phyloP scores from a whole-genome alignment of 257 asterid species.

The Solanum pimpinellifolium region DNA sequence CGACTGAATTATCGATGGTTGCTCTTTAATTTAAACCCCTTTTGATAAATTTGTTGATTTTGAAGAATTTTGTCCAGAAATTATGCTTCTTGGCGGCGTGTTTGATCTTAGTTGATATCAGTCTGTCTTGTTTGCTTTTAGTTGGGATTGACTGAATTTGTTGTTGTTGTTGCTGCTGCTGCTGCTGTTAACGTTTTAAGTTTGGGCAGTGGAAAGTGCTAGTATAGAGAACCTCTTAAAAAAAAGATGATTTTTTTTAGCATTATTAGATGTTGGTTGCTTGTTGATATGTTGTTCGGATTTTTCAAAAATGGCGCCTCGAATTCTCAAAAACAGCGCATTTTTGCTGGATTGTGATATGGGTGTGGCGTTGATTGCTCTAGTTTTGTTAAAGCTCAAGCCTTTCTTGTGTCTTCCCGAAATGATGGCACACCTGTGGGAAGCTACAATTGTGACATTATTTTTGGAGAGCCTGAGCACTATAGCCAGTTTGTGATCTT shows the following conservation, averaged over 20 bases:
- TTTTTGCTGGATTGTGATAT: background rate
- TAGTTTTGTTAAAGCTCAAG: background rate
- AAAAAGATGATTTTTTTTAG: background rate
- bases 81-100: background rate
- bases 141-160: background rate
- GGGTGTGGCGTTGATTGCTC: background rate
- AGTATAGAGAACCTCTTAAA: background rate
- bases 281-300: background rate
- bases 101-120: background rate
- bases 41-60: background rate
- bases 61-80: background rate
- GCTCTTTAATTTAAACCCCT: background rate
- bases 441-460: background rate
- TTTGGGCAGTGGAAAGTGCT: background rate
- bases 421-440: accelerated
- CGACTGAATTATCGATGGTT: background rate
- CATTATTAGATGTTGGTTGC: background rate
- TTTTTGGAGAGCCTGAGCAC: background rate
- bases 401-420: background rate
- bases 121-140: background rate
- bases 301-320: background rate
- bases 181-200: background rate
- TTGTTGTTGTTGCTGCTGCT: background rate
- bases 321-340: background rate
- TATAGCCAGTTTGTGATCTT: background rate